Evolutionary conservation across 2,329 filamentous ascomycete species (phyloP), one percentile per base, ranked within the genome.

Genomic region (Dothideomycetidae sp.): DNA sequence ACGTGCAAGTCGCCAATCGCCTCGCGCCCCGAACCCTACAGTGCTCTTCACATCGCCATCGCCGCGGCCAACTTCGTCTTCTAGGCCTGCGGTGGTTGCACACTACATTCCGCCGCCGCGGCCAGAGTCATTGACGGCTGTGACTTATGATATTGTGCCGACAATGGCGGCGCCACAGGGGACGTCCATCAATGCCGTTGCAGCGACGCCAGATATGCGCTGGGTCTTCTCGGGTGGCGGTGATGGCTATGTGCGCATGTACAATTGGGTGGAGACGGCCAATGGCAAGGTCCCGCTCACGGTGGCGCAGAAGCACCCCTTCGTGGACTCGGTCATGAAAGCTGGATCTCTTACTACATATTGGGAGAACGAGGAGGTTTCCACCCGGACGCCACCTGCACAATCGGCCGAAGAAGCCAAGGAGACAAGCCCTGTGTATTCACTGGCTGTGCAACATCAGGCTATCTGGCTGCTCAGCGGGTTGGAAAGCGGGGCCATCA

Each of bases 261-360:
- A 92, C 61, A 92, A 98, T 56, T 93, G 90, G 56, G 78, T 82
- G 3, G 84, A 85, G 23, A 94, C 90, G 4, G 86, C 92, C 48
- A 98, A 98, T 54, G 85, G 85, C 46, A 94, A 93, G 60, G 73
- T 90, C 21, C 77, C 88, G 43, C 65, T 98, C 50, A 98, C 90
- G 0, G 90, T 98, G 4, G 90, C 90, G 19, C 90, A 98, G 62
- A 71, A 82, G 33, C 90, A 98, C 54, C 90, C 90, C 0, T 98
- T 96, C 51, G 90, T 98, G 29, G 90, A 98, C 55, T 93, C 83
- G 50, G 90, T 98, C 30, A 83, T 84, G 39, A 98, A 98, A 59
- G 86, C 88, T 2, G 90, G 86, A 1, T 82, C 93, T 4, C 63
- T 96, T 34, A 78, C 94, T 71, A 93, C 82, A 36, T 98, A 98